Percentiles rank a stretch among this genome's conserved stretches.
phyloP scores from a whole-genome alignment of 129 eudicot genomes.

The Solidago caesia region DNA sequence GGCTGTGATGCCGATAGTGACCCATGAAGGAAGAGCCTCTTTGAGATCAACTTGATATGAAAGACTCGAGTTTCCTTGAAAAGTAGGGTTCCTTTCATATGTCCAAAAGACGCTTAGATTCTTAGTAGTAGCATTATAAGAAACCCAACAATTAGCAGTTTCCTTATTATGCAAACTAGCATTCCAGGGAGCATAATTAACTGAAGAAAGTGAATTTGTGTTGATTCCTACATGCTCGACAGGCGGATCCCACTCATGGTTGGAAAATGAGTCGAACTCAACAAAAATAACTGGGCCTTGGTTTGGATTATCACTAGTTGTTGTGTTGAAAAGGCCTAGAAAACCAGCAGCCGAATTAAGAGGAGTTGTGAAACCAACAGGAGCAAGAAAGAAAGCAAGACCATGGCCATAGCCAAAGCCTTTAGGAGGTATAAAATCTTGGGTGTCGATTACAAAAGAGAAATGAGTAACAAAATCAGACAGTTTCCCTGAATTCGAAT shows the following conservation, averaged over 20 bases:
- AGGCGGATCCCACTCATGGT: constrained; percentile 47
- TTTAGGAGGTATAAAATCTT: neutral
- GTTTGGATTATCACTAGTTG: constrained; percentile 31
- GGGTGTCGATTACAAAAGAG: constrained; percentile 42
- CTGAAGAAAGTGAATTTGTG: constrained; percentile 38
- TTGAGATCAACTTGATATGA: constrained; percentile 36
- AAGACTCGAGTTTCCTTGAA: constrained; percentile 32
- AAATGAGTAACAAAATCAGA: constrained; percentile 47
- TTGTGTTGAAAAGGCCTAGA: constrained; percentile 45
- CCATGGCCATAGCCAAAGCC: constrained; percentile 39
- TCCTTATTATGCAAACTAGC: constrained; percentile 42
- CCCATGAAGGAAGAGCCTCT: constrained; percentile 43
- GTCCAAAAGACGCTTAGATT: constrained; percentile 41
- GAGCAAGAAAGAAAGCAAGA: constrained; percentile 53
- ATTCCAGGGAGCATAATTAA: constrained; percentile 29
- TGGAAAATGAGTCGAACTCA: constrained; percentile 52
- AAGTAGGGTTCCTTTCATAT: constrained; percentile 32
- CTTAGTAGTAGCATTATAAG: constrained; percentile 42
- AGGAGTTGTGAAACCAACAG: constrained; percentile 40
- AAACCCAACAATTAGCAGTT: constrained; percentile 38
- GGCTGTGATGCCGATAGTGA: constrained; percentile 46
- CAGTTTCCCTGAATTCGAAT: constrained; percentile 27
- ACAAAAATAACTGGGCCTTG: constrained; percentile 37
- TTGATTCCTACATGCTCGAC: constrained; percentile 50
- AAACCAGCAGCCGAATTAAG: constrained; percentile 53